Conservation (phyloP, 345 rosid species). For the Populus tremula region DNA sequence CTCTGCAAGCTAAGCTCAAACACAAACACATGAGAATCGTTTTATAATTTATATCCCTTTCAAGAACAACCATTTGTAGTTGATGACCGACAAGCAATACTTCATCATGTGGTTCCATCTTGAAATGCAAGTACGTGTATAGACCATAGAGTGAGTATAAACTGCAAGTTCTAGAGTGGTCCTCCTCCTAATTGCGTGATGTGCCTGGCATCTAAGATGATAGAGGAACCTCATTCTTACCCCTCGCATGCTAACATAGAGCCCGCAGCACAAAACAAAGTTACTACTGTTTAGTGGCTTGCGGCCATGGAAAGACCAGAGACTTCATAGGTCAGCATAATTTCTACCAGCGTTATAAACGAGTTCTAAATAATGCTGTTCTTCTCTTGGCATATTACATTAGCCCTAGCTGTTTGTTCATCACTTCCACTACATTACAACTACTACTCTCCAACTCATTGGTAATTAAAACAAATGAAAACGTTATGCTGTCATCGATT, state of each 20-base stretch:
- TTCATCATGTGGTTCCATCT: no score
- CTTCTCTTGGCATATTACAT: neutral
- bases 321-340: neutral
- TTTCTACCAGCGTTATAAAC: no score
- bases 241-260: neutral
- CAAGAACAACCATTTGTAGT: no score
- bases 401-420: neutral
- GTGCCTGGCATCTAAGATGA: neutral
- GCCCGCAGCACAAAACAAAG: neutral
- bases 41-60: no score
- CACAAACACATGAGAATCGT: no score
- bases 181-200: neutral
- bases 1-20: no score
- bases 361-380: neutral
- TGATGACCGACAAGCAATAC: no score
- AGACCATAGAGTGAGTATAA: neutral
- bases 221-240: conserved; percentile 1
- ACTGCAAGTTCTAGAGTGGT: neutral
- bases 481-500: neutral
- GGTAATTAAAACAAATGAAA: no score
- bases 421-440: neutral
- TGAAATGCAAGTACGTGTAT: neutral
- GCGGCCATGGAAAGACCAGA: neutral
- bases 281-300: neutral
- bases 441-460: neutral